These are phyloP conservation scores for Botrytis medusae DNA, from an alignment of 2,329 filamentous ascomycete species.

Conservation along the genomic window DNA sequence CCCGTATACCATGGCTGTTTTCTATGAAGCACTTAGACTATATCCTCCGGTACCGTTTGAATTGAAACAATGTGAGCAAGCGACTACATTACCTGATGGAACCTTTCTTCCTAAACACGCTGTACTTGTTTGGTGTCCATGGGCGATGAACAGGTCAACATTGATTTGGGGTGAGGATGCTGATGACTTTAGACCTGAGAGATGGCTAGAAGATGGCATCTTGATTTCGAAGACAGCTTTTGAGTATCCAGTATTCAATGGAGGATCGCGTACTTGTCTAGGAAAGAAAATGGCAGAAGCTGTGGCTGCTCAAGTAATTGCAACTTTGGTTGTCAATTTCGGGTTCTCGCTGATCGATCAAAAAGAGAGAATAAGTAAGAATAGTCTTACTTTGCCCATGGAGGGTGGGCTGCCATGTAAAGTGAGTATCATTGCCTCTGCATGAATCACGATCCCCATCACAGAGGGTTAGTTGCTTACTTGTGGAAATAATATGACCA, in stretches of 20 bases:
- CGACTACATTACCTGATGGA: conserved; percentile 58
- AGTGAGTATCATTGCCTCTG: background rate
- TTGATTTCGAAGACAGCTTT: conserved; percentile 49
- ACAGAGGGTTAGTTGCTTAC: too few species aligned
- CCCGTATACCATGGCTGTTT: conserved; percentile 61
- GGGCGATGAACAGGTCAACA: conserved; percentile 61
- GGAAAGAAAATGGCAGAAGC: conserved; percentile 65
- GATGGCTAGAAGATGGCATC: conserved; percentile 52
- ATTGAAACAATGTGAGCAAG: conserved; percentile 57
- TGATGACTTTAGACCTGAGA: conserved; percentile 54
- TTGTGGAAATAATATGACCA: background rate
- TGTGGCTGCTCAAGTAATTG: conserved; percentile 57
- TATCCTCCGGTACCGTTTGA: conserved; percentile 67
- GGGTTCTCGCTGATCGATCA: conserved; percentile 48
- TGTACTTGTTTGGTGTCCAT: conserved; percentile 62
- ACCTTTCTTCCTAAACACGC: conserved; percentile 55
- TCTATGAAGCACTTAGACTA: conserved; percentile 61
- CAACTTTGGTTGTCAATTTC: conserved; percentile 50
- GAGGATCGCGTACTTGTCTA: conserved; percentile 59
- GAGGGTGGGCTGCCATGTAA: conserved; percentile 54
- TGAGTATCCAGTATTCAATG: conserved; percentile 66
- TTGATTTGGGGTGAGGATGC: conserved; percentile 58
- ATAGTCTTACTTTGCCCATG: conserved; percentile 64
- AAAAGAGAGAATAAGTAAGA: conserved; percentile 54
- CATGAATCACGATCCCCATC: background rate